Base-by-base conservation (phyloP, 2,329 filamentous ascomycete genomes). In the Botryotinia globosa region DNA sequence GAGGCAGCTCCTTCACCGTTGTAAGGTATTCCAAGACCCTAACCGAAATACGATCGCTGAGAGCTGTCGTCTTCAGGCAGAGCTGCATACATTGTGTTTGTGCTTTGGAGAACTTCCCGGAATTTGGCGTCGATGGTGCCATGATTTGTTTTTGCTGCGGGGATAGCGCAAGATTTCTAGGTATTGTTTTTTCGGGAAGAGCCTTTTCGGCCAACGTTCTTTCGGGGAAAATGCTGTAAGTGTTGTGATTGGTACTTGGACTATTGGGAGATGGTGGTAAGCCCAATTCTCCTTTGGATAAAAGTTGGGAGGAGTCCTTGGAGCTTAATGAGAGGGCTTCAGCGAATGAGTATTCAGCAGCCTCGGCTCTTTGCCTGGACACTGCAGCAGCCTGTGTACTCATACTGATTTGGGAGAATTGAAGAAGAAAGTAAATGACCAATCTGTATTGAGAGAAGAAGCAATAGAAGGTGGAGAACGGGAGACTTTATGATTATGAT, bases 1-100 rank as follows among this genome's bases (percentile, higher is more conserved):
- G 82, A 0, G 86, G 86, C 51, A 86, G 84, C 51, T 85, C 82
- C 76, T 87, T 88, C 73, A 85, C 84, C 7, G 86, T 85, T 71
- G 86, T 87, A 34, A 90, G 83, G 74, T 89, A 91, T 79, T 91
- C 89, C 58, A 91, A 84, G 83, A 90, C 87, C 75, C 86, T 87
- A 64, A 91, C 87, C 0, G 90, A 87, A 76, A 92, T 90, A 74
- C 85, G 86, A 80, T 91, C 90, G 73, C 88, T 88, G 39, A 89
- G 84, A 67, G 85, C 82, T 3, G 89, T 91, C 10, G 88, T 87
- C 77, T 85, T 85, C 75, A 83, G 85, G 80, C 89, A 90, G 61
- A 89, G 82, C 73, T 86, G 85, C 18, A 87, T 78, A 34, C 77
- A 79, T 37, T 77, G 73, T 10, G 62, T 64, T 42, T 79, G 77